phyloP scores from a whole-genome alignment of 352 stramenopile genomes.

The Phytophthora megakarya region DNA sequence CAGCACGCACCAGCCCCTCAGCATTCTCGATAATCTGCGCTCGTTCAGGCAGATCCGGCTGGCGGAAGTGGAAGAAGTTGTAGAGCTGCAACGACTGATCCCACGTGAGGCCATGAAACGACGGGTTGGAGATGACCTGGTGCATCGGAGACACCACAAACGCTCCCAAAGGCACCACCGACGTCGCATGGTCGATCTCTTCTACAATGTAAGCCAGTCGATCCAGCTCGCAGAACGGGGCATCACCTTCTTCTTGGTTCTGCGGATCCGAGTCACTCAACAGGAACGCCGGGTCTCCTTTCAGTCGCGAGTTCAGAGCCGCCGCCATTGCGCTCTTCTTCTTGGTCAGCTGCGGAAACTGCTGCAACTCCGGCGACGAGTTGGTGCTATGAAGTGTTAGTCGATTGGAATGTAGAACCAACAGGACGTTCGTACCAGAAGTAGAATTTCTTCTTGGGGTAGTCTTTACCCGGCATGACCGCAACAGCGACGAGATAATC shows the following conservation, averaged over 20 bases:
- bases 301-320: constrained; percentile 57
- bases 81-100: constrained; percentile 64
- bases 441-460: constrained; percentile 87
- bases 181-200: constrained; percentile 63
- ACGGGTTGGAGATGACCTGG: constrained; percentile 67
- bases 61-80: constrained; percentile 83
- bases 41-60: constrained; percentile 64
- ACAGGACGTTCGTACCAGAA: constrained; percentile 56
- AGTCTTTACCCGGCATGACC: constrained; percentile 60
- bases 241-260: constrained; percentile 46
- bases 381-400: constrained; percentile 56
- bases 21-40: constrained; percentile 54
- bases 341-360: constrained; percentile 74
- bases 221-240: constrained; percentile 72
- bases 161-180: constrained; percentile 65
- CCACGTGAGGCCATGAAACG: constrained; percentile 71
- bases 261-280: constrained; percentile 40
- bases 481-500: constrained; percentile 77
- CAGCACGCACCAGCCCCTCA: constrained; percentile 64
- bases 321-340: constrained; percentile 54
- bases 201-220: constrained; percentile 69
- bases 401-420: not conserved
- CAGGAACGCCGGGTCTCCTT: constrained; percentile 70
- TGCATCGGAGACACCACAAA: constrained; percentile 76
- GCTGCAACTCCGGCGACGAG: constrained; percentile 74